These are phyloP conservation scores for Chlorella sp. DNA, from an alignment of 139 green algal genomes.

Conservation along the genomic window DNA sequence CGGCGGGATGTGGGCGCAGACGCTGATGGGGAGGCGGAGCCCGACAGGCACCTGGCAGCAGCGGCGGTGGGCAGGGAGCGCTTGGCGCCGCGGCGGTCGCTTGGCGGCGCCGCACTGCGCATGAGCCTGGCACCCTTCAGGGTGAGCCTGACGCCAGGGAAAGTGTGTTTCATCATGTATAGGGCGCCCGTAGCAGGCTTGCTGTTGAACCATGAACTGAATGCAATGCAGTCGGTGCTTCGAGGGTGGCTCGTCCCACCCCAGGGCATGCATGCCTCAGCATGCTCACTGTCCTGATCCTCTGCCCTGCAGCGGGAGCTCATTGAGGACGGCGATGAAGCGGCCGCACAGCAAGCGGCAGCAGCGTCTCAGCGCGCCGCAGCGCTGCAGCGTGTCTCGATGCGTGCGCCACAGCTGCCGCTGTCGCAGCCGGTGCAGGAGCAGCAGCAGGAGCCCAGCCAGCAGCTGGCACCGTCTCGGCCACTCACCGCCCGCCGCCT, in stretches of 20 bases:
- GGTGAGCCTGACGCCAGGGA: background rate
- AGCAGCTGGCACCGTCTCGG: background rate
- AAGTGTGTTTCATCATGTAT: background rate
- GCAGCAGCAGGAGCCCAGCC: background rate
- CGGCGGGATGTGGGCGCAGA: background rate
- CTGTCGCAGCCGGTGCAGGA: background rate
- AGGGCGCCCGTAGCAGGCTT: background rate
- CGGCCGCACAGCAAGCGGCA: background rate
- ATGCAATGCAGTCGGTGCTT: background rate
- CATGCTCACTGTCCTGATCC: background rate
- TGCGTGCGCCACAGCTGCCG: background rate
- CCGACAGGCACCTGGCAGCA: background rate
- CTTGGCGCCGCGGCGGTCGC: constrained; percentile 8
- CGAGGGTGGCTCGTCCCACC: background rate
- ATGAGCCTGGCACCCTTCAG: constrained; percentile 28
- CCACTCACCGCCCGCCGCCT: background rate
- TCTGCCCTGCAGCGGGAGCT: background rate
- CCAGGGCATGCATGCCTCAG: background rate
- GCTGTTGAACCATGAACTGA: background rate
- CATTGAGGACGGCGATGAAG: background rate
- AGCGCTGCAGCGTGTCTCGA: background rate
- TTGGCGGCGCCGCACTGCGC: constrained; percentile 34
- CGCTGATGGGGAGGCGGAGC: background rate
- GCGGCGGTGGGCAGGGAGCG: background rate
- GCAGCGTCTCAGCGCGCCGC: background rate